Conservation (phyloP, 352 stramenopile genomes). For the Phytophthora ohioensis region DNA sequence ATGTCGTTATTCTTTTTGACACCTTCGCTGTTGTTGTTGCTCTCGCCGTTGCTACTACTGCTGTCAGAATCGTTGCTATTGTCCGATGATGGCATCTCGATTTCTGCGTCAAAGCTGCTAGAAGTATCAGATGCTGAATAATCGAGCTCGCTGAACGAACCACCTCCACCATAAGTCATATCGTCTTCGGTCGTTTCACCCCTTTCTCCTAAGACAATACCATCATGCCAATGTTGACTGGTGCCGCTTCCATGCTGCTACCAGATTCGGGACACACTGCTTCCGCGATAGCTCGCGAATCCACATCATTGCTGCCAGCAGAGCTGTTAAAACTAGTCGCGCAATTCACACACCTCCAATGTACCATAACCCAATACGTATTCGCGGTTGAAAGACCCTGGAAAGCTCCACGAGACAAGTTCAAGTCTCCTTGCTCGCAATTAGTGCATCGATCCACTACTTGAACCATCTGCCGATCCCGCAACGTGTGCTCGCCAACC, state of each 20-base stretch:
- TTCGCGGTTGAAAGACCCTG: background rate
- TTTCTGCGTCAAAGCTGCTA: constrained; percentile 1
- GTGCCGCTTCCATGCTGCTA: background rate
- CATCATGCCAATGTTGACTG: background rate
- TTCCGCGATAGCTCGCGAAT: background rate
- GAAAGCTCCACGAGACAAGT: constrained; percentile 17
- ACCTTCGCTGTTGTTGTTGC: background rate
- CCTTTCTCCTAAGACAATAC: background rate
- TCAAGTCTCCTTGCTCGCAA: constrained; percentile 20
- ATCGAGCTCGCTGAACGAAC: constrained; percentile 10
- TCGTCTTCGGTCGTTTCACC: background rate
- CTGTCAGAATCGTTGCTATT: constrained; percentile 7
- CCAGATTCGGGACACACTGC: background rate
- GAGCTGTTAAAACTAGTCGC: background rate
- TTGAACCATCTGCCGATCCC: constrained; percentile 25
- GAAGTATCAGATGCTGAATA: constrained; percentile 8
- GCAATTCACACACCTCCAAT: constrained; percentile 40
- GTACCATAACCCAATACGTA: constrained; percentile 11
- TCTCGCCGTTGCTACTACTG: background rate
- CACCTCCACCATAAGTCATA: background rate
- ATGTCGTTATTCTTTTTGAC: background rate
- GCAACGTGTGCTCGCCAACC: background rate
- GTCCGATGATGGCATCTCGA: constrained; percentile 1
- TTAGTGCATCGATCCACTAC: constrained; percentile 24
- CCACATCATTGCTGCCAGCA: background rate